Evolutionary conservation across 306 rosid genomes (phyloP), one percentile per base, ranked within the genome.

Genomic region (Styphnolobium japonicum): DNA sequence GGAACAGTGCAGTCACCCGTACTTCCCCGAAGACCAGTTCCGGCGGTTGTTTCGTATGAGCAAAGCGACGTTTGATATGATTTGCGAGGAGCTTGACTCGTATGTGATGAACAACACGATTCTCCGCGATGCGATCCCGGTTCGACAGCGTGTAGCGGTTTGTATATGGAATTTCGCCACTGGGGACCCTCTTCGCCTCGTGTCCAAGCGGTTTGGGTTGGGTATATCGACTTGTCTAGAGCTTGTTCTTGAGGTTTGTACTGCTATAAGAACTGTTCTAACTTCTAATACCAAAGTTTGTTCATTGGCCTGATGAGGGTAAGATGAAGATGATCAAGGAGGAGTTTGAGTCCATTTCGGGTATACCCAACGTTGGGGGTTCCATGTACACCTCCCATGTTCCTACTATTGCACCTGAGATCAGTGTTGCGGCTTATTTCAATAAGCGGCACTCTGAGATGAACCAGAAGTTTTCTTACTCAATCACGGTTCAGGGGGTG

Each of bases 211-310:
- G 0, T 93, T 93, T 5, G 98, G 98, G 0, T 49, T 90, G 10
- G 98, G 98, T 0, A 93, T 93, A 10, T 93, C 98, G 4, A 93
- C 98, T 0, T 93, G 98, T 18, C 98, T 91, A 31, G 91, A 93
- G 80, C 95, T 93, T 1, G 91, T 91, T 0, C 88, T 93, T 0
- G 98, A 93, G 81, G 98, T 93, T 0, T 91, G 98, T 43, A 8
- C 76, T 0, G 98, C 98, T 0, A 91, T 93, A 4, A 90, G 27
- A 49, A 85, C 85, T 6, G 98, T 93, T 19, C 73, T n/a, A n/a
- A n/a, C n/a, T n/a, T n/a, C n/a, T 91, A 0, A 88, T 93, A 95
- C 92, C 91, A 0, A 90, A 90, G 80, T 91, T 85, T 48, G 82
- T 93, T 16, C 85, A 60, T n/a, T 93, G 98, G 98, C 91, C 93